Conservation (phyloP, 2,329 filamentous ascomycete species). For the Tolypocladium amazonense region DNA sequence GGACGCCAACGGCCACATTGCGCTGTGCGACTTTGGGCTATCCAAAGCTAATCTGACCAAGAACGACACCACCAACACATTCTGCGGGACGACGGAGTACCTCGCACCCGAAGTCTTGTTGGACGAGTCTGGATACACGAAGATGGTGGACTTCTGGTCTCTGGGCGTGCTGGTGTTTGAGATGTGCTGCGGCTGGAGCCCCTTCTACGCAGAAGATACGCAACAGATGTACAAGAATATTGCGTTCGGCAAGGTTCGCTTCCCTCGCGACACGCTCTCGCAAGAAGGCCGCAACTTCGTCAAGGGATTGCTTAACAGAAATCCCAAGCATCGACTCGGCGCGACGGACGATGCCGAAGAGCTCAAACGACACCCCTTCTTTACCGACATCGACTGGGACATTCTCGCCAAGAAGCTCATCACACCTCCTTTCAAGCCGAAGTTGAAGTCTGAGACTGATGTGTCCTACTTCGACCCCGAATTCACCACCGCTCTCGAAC, state of each 20-base stretch:
- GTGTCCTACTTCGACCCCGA: conserved; percentile 98
- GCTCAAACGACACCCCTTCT: conserved; percentile 90
- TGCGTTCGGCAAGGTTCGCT: conserved; percentile 94
- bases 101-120: conserved; percentile 89
- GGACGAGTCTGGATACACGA: conserved; percentile 95
- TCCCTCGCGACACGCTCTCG: conserved; percentile 87
- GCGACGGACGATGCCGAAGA: conserved; percentile 88
- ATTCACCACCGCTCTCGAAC: conserved; percentile 89
- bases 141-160: conserved; percentile 99
- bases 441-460: conserved; percentile 89
- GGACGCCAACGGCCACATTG: conserved; percentile 95
- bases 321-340: conserved; percentile 88
- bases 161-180: conserved; percentile 95
- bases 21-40: conserved; percentile 91
- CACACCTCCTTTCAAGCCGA: conserved; percentile 94
- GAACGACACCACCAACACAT: conserved; percentile 97
- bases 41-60: conserved; percentile 97
- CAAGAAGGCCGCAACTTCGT: conserved; percentile 96
- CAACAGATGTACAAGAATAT: conserved; percentile 99
- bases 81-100: conserved; percentile 97
- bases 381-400: conserved; percentile 87
- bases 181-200: conserved; percentile 99
- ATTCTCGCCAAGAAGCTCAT: conserved; percentile 82
- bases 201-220: conserved; percentile 97
- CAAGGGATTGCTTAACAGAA: conserved; percentile 92